Evolutionary conservation across 1,284 basidiomycete genomes (phyloP), one percentile per base, ranked within the genome.

Genomic region (Rhodotorula sp.): DNA sequence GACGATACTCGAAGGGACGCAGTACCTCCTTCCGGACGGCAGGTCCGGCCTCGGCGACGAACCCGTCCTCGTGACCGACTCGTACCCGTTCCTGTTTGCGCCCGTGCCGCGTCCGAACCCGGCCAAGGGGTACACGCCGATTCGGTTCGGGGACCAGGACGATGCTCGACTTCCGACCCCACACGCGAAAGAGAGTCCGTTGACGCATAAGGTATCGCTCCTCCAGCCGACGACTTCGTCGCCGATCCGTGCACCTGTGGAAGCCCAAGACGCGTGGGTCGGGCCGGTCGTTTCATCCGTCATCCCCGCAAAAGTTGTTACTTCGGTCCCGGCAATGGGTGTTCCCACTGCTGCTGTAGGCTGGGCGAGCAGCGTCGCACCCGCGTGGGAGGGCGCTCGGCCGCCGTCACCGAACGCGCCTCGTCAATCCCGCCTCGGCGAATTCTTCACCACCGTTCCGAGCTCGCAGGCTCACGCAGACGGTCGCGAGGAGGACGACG

Each of bases 1-100:
- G 26, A 56, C 54, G 14, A 48, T 68, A 2, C 57, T 68, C 14
- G 67, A 68, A 15, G 67, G 63, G 39, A 68, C 67, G 61, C 67
- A 68, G 34, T 29, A n/a, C 26, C n/a, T 26, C 14, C 23, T 12
- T 8, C 12, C n/a, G n/a, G 26, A 56, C 23, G 49, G 20, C 18
- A 20, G 18, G 23, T 51, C 23, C 20, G 49, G 49, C 18, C 49
- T 51, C 49, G 26, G 54, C n/a, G 10, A 56, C 26, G 8, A 14
- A 1, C 12, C 26, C 23, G 5, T 18, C 31, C 54, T n/a, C 26
- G 26, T 56, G 54, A 18, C 26, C 26, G 26, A 56, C 26, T 56
- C 54, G 29, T 56, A 56, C 26, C 54, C 54, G 26, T 56, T n/a
- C 26, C 54, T 56, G 14, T 56, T 56, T 18, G 54, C 54, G 8